Conservation (phyloP, 768 basidiomycete genomes). For the Kondoa malvinella region DNA sequence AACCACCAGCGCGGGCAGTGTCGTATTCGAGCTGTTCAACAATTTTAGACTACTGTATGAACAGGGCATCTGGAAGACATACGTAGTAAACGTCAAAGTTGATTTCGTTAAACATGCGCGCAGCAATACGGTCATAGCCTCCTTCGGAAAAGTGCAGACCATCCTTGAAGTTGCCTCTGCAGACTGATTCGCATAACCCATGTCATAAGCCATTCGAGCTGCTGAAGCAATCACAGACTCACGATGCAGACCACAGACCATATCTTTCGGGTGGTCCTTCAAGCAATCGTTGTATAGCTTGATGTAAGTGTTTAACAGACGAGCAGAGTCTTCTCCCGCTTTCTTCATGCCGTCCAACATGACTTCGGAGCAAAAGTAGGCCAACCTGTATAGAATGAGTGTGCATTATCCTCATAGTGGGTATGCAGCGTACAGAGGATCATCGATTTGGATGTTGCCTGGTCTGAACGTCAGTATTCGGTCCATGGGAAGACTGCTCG, state of each 20-base stretch:
- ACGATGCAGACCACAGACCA: constrained; percentile 27
- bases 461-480: constrained; percentile 15
- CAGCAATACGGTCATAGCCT: constrained; percentile 30
- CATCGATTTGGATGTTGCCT: constrained; percentile 38
- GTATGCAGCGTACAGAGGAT: constrained; percentile 28
- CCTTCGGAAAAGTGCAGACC: constrained; percentile 26
- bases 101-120: constrained; percentile 24
- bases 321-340: constrained; percentile 33
- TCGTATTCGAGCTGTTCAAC: constrained; percentile 28
- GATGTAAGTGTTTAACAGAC: constrained; percentile 48
- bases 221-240: constrained; percentile 16
- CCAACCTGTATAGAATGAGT: too few relatives aligned
- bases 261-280: constrained; percentile 26
- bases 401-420: too few relatives aligned
- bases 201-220: neutral
- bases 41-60: constrained; percentile 22
- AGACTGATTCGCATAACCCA: neutral
- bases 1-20: constrained; percentile 23
- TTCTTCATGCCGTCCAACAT: constrained; percentile 37
- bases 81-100: neutral
- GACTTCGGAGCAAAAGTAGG: constrained; percentile 38
- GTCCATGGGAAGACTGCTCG: neutral
- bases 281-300: constrained; percentile 39
- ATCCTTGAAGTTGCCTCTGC: constrained; percentile 18
- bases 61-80: neutral